Conservation (phyloP, 1,284 basidiomycete genomes). For the Cryptococcus sp. region DNA sequence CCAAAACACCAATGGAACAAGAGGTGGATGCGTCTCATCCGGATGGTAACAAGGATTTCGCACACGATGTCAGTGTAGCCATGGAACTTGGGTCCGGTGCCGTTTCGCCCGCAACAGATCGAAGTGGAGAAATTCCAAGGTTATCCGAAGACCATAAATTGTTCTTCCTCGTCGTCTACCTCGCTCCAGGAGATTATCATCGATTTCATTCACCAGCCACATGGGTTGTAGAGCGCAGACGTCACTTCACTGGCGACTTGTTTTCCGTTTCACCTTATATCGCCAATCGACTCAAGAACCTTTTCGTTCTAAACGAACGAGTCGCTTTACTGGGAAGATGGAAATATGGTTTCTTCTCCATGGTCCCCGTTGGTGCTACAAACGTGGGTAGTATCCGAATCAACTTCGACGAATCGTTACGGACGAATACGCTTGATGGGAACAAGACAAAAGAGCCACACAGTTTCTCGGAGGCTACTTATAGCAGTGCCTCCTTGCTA, state of each 20-base stretch:
- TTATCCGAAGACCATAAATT: slow-evolving; percentile 65
- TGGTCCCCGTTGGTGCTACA: slow-evolving; percentile 96
- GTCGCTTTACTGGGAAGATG: slow-evolving; percentile 94
- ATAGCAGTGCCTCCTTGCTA: slow-evolving; percentile 75
- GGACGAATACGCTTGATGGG: slow-evolving; percentile 66
- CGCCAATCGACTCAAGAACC: slow-evolving; percentile 81
- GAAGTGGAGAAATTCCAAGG: slow-evolving; percentile 49
- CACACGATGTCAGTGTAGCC: slow-evolving; percentile 57
- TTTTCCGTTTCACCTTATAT: slow-evolving; percentile 97
- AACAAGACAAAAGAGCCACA: slow-evolving; percentile 69
- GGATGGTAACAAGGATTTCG: slow-evolving; percentile 50
- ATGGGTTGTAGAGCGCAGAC: slow-evolving; percentile 93
- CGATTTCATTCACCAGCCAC: slow-evolving; percentile 93
- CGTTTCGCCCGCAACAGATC: slow-evolving; percentile 52
- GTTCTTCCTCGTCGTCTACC: slow-evolving; percentile 92
- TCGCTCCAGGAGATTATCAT: slow-evolving; percentile 98
- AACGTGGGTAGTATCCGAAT: slow-evolving; percentile 96
- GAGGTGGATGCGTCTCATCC: slow-evolving; percentile 40
- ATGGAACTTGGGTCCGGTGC: slow-evolving; percentile 44
- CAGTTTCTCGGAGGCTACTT: slow-evolving; percentile 88
- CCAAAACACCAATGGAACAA: slow-evolving; percentile 10
- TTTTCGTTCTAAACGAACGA: slow-evolving; percentile 96
- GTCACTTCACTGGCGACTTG: slow-evolving; percentile 95
- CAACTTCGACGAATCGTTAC: slow-evolving; percentile 88
- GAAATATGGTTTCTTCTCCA: slow-evolving; percentile 92